Percentiles rank a stretch among this genome's conserved stretches.
Evolutionary conservation across 139 green algal species (phyloP).

Genomic region (Tetraselmis striata): DNA sequence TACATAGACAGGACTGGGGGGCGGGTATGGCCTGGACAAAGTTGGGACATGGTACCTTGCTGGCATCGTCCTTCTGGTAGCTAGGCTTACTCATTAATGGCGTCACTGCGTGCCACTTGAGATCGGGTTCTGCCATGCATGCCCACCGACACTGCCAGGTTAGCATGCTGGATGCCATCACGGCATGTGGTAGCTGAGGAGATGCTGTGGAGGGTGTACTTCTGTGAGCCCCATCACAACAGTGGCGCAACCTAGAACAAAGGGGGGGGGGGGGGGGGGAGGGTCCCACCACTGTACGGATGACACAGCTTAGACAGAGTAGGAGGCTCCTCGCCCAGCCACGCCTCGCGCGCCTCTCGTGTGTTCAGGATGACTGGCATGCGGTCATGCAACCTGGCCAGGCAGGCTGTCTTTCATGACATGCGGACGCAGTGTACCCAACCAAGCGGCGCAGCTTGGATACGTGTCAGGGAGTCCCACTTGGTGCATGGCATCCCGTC

Average conservation of each 20-base stretch:
- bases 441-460: no score
- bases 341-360: constrained; percentile 23
- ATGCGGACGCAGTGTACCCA: no score
- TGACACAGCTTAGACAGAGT: constrained; percentile 21
- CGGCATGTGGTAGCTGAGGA: not conserved
- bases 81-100: constrained; percentile 45
- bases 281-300: constrained; percentile 45
- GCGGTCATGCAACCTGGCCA: constrained; percentile 69
- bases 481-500: no score
- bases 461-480: no score
- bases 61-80: constrained; percentile 48
- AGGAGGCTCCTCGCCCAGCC: constrained; percentile 29
- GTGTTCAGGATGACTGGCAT: constrained; percentile 68
- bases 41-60: no score
- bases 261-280: not conserved
- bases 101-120: constrained; percentile 67
- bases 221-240: no score
- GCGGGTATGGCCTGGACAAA: no score
- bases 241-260: not conserved
- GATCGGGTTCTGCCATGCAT: constrained; percentile 17
- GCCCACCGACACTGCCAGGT: no score
- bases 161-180: no score
- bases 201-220: not conserved
- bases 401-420: no score
- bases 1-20: no score